phyloP scores from a whole-genome alignment of 2,329 filamentous ascomycete genomes.

The Diaporthe sp. region DNA sequence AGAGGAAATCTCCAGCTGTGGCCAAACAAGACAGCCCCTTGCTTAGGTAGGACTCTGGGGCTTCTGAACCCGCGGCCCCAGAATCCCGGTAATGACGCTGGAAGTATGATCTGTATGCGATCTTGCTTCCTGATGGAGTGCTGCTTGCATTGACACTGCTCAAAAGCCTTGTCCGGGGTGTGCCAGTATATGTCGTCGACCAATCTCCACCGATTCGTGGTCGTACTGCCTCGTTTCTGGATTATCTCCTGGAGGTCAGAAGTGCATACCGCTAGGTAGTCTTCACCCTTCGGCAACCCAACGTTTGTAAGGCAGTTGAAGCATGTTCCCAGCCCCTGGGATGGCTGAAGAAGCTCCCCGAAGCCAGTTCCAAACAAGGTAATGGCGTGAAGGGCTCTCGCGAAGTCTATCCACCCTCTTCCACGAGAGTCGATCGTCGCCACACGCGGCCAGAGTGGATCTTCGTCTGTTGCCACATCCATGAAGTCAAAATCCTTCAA shows the following conservation, averaged over 20 bases:
- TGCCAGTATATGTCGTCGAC: conserved; percentile 37
- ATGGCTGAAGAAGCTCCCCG: conserved; percentile 37
- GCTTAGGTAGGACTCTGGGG: conserved; percentile 2
- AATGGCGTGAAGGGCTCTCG: conserved; percentile 40
- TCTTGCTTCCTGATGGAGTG: neutral
- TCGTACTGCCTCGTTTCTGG: conserved; percentile 20
- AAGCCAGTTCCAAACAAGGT: conserved; percentile 39
- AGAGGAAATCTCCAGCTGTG: conserved; percentile 33
- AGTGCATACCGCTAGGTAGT: conserved; percentile 33
- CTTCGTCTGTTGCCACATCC: conserved; percentile 37
- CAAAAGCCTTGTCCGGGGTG: conserved; percentile 33
- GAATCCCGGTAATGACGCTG: neutral
- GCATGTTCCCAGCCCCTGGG: neutral
- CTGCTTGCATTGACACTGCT: conserved; percentile 29
- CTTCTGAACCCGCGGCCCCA: conserved; percentile 21
- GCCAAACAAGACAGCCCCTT: conserved; percentile 36
- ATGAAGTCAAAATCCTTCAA: conserved; percentile 46
- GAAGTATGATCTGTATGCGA: conserved; percentile 20
- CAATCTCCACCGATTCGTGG: conserved; percentile 28
- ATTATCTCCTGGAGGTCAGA: conserved; percentile 32
- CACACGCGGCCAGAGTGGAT: conserved; percentile 39
- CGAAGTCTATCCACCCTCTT: conserved; percentile 46
- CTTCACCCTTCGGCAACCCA: conserved; percentile 20
- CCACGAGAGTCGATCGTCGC: conserved; percentile 35
- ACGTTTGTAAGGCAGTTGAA: neutral